Conservation (phyloP, 176 grass and related monocot genomes). For the Triticum aestivum region IWGSC_CS_RefSeq_v2.1 NC_057810.1:693439563-693440062, state of each 20-base stretch:
- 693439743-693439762: not conserved
- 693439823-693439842: constrained; percentile 10
- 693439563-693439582: not conserved
- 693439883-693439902: not conserved
- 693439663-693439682: not conserved
- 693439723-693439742: not conserved
- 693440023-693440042: not conserved
- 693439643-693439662: not conserved
- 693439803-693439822: not conserved
- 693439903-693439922: not conserved
- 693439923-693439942: not conserved
- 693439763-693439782: not conserved
- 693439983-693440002: constrained; percentile 13
- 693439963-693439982: not conserved
- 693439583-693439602: not conserved
- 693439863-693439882: not conserved
- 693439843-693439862: not conserved
- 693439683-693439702: not conserved
- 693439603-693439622: not conserved
- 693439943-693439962: not conserved
- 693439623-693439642: not conserved
- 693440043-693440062: not conserved
- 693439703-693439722: not conserved
- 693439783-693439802: not conserved
- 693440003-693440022: not conserved